Evolutionary conservation across 495 filamentous ascomycete genomes (phyloP).

Genomic region (Xanthoparmelia taractica): DNA sequence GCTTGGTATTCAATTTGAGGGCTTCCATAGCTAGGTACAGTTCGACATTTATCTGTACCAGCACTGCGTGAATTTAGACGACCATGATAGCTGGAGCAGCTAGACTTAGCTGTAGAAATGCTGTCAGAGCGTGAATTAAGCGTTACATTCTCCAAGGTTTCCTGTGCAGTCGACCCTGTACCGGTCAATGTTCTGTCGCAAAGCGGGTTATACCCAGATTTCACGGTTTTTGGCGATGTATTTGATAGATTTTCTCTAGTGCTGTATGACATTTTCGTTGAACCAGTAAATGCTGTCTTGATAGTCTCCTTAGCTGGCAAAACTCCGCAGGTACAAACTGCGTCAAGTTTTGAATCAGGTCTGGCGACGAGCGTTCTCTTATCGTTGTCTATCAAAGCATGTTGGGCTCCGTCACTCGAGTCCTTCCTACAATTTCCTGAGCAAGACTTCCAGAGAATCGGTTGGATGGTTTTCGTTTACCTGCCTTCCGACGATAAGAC

Average conservation of each 20-base stretch:
- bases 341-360: neutral
- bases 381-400: neutral
- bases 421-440: neutral
- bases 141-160: neutral
- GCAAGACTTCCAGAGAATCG: neutral
- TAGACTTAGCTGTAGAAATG: neutral
- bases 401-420: neutral
- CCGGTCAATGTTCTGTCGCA: neutral
- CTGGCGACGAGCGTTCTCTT: neutral
- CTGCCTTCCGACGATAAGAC: conserved; percentile 18
- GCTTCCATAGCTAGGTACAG: neutral
- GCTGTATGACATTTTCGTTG: neutral
- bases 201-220: neutral
- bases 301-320: neutral
- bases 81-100: neutral
- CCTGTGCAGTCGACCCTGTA: neutral
- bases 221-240: neutral
- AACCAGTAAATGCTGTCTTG: neutral
- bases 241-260: neutral
- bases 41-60: neutral
- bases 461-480: neutral
- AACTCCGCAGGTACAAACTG: neutral
- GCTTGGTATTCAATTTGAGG: neutral
- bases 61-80: neutral
- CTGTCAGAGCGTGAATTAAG: neutral